Conservation (phyloP, 805 yeast genomes). For the Starmera dryadoides region DNA sequence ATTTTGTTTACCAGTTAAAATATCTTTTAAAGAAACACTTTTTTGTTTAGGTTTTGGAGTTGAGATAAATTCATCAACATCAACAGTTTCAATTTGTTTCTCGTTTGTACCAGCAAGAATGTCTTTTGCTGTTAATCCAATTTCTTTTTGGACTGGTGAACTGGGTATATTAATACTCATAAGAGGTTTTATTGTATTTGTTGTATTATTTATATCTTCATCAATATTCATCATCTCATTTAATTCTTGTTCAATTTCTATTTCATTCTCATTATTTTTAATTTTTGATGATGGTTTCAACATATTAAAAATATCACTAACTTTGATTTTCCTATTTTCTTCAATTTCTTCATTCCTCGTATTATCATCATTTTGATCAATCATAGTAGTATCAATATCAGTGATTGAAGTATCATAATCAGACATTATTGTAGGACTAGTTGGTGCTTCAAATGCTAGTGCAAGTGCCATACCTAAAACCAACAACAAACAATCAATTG, state of each 20-base stretch:
- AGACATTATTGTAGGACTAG: neutral
- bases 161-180: too few relatives aligned
- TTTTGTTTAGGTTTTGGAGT: neutral
- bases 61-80: neutral
- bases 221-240: too few relatives aligned
- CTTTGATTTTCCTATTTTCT: neutral
- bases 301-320: neutral
- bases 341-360: neutral
- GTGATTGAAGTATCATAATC: neutral
- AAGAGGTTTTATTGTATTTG: too few relatives aligned
- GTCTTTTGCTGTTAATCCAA: neutral
- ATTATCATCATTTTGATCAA: neutral
- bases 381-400: neutral
- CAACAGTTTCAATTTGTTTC: neutral
- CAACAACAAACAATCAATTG: too few relatives aligned
- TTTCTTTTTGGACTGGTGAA: too few relatives aligned
- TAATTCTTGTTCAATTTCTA: too few relatives aligned
- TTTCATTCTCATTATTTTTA: too few relatives aligned
- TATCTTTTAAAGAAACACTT: slow-evolving; percentile 10
- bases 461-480: too few relatives aligned
- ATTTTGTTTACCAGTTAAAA: slow-evolving; percentile 6
- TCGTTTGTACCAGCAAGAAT: neutral
- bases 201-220: neutral
- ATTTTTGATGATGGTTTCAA: neutral
- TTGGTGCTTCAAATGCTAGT: too few relatives aligned